These are phyloP conservation scores for Aquilaria malaccensis DNA, from an alignment of 345 rosid species.

Conservation along the genomic window DNA sequence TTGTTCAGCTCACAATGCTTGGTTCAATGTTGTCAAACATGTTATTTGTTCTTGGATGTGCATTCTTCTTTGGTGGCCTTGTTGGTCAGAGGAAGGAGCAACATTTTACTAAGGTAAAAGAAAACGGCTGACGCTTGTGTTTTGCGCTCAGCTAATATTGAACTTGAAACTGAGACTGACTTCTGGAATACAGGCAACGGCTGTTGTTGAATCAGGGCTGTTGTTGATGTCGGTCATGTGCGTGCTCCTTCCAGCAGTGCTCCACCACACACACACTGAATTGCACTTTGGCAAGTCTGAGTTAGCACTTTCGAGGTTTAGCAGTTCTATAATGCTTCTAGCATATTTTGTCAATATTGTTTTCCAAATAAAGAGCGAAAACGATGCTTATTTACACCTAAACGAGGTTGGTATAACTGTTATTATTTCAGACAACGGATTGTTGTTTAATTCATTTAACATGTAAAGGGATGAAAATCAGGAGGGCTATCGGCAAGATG, in stretches of 20 bases:
- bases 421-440: not conserved
- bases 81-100: conserved; percentile 37
- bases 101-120: conserved; percentile 12
- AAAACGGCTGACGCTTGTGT: not conserved
- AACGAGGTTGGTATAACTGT: conserved; percentile 40
- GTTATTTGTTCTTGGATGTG: conserved; percentile 92
- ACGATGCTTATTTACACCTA: conserved; percentile 36
- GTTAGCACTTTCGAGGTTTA: conserved; percentile 87
- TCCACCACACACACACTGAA: conserved; percentile 81
- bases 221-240: conserved; percentile 98
- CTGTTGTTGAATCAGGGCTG: conserved; percentile 73
- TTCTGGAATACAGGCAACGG: conserved; percentile 48
- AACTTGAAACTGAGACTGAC: conserved; percentile 19
- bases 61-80: conserved; percentile 86
- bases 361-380: conserved; percentile 67
- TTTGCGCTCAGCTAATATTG: not conserved
- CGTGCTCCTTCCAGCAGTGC: conserved; percentile 80
- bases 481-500: conserved; percentile 49
- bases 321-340: conserved; percentile 79
- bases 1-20: conserved; percentile 80
- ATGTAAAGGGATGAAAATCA: conserved; percentile 23
- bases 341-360: conserved; percentile 74
- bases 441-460: no score
- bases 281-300: conserved; percentile 86
- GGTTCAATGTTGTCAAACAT: conserved; percentile 92